A percentile compares a stretch with the other conserved stretches of the same genome.
These are phyloP conservation scores for Gossypium raimondii DNA, from an alignment of 345 rosid species.

Conservation along the genomic window DNA sequence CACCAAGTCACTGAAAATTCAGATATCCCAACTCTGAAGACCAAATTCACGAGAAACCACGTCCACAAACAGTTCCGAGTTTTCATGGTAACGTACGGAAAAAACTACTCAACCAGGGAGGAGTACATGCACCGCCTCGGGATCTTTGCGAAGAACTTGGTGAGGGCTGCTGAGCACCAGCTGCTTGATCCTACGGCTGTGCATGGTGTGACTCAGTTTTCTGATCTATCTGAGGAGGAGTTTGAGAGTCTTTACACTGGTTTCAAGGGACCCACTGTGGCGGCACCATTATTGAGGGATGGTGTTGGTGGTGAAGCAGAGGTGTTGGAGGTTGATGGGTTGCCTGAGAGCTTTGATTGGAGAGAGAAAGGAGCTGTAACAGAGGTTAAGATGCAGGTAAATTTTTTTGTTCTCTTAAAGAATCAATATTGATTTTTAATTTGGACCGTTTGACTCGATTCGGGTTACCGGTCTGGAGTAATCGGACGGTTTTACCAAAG, in stretches of 20 bases:
- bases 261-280: conserved; percentile 19
- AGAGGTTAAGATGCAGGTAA: conserved; percentile 78
- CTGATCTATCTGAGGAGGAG: conserved; percentile 75
- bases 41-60: conserved; percentile 26
- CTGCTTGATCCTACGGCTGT: conserved; percentile 63
- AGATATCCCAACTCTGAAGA: not conserved
- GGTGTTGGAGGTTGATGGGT: conserved; percentile 36
- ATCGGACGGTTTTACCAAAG: no score
- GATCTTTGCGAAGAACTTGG: conserved; percentile 59
- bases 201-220: conserved; percentile 77
- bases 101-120: conserved; percentile 50
- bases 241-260: conserved; percentile 63
- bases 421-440: not conserved
- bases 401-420: no score
- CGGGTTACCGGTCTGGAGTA: no score
- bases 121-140: conserved; percentile 72
- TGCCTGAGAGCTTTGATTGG: conserved; percentile 84
- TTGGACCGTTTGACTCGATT: not conserved
- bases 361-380: conserved; percentile 86
- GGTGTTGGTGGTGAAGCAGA: conserved; percentile 10
- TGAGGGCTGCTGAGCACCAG: conserved; percentile 79
- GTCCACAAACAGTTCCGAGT: conserved; percentile 44
- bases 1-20: conserved; percentile 44
- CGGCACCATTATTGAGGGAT: not conserved
- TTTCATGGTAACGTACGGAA: conserved; percentile 56